phyloP scores from a whole-genome alignment of 192 early-diverging fungal species.

The Umbelopsis sp. region DNA sequence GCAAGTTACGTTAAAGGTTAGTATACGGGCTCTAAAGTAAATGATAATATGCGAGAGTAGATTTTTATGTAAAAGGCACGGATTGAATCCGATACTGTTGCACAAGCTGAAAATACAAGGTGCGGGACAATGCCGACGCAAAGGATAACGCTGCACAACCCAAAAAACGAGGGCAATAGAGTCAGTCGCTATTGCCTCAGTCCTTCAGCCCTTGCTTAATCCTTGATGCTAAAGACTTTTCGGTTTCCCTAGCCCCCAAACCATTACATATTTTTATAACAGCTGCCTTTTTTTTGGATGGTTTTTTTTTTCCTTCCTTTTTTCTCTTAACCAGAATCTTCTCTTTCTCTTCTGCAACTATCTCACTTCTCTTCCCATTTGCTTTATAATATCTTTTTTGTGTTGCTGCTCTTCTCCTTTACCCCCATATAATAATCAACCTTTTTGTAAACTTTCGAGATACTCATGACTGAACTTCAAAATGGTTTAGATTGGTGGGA shows the following conservation, averaged over 20 bases:
- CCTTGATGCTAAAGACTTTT: not conserved
- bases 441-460: slow-evolving; percentile 1
- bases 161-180: too few relatives aligned
- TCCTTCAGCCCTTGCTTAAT: not conserved
- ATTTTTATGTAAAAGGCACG: not conserved
- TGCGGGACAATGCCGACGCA: slow-evolving; percentile 14
- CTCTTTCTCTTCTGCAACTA: not conserved
- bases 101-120: not conserved
- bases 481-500: slow-evolving; percentile 20
- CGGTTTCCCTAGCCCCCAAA: not conserved
- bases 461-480: slow-evolving; percentile 16
- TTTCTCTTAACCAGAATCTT: not conserved
- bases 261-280: slow-evolving; percentile 14
- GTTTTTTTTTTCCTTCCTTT: not conserved
- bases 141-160: not conserved
- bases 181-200: not conserved
- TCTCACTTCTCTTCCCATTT: not conserved
- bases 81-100: slow-evolving; percentile 11
- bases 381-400: too few relatives aligned
- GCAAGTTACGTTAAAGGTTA: too few relatives aligned
- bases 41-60: not conserved
- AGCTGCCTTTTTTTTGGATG: not conserved
- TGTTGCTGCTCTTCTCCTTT: not conserved
- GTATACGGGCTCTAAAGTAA: not conserved
- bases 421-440: not conserved